Conservation (phyloP, 192 early-diverging fungal genomes). For the Linnemannia hyalina region DNA sequence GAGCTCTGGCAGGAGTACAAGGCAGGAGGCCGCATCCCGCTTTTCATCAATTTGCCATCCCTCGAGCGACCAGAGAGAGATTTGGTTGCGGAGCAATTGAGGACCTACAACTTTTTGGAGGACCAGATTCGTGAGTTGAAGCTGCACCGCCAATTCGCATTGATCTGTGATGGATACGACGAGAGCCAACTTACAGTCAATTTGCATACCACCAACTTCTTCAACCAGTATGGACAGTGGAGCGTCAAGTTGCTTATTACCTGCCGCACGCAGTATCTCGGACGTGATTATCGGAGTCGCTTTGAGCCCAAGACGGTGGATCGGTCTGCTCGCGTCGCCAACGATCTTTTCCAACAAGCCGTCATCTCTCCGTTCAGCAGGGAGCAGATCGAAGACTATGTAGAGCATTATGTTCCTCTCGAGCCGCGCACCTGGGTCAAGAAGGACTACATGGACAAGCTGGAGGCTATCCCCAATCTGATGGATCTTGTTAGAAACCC, state of each 20-base stretch:
- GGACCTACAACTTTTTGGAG: no score
- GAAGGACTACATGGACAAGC: conserved; percentile 10
- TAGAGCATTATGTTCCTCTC: conserved; percentile 9
- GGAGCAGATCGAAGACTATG: conserved; percentile 12
- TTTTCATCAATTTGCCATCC: no score
- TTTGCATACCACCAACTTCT: neutral
- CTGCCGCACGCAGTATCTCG: conserved; percentile 26
- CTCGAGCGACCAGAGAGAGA: no score
- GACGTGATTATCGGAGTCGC: conserved; percentile 6
- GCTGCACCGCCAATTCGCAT: neutral
- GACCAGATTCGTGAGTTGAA: no score
- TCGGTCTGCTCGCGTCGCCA: neutral
- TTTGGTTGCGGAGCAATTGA: no score
- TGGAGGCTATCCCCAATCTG: conserved; percentile 8
- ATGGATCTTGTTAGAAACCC: conserved; percentile 27
- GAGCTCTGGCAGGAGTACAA: no score
- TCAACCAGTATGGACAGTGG: conserved; percentile 25
- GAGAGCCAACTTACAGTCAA: neutral
- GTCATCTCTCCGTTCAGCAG: conserved; percentile 23
- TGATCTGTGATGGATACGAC: conserved; percentile 16
- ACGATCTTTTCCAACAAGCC: conserved; percentile 17
- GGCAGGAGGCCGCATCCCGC: no score
- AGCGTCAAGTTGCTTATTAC: conserved; percentile 17
- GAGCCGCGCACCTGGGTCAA: conserved; percentile 3
- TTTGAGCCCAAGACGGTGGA: conserved; percentile 3